These are phyloP conservation scores for Neurospora pannonica DNA, from an alignment of 495 filamentous ascomycete species.

Conservation along the genomic window DNA sequence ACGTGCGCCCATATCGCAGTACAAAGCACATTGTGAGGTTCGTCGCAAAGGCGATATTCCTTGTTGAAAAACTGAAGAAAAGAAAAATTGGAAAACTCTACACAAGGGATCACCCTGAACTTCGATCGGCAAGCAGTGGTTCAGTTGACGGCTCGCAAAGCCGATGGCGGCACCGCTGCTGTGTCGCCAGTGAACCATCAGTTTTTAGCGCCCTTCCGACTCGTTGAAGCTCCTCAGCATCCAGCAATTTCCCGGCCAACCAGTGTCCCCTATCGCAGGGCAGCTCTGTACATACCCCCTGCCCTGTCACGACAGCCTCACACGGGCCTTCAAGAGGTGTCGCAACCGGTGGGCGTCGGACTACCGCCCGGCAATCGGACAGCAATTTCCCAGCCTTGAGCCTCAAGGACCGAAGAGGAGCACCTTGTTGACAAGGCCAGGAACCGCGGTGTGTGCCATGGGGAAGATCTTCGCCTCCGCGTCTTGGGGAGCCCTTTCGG, in stretches of 20 bases:
- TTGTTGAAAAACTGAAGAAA: background rate
- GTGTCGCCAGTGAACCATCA: background rate
- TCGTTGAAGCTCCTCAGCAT: background rate
- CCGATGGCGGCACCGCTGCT: background rate
- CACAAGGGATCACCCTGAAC: background rate
- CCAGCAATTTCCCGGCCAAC: background rate
- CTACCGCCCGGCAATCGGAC: background rate
- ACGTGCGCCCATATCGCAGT: background rate
- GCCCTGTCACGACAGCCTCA: background rate
- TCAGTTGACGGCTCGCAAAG: background rate
- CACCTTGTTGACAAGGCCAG: background rate
- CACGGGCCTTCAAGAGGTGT: background rate
- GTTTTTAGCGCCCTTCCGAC: background rate
- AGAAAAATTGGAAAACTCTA: background rate
- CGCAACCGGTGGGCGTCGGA: background rate
- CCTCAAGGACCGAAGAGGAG: background rate
- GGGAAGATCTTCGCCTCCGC: background rate
- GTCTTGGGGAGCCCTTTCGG: background rate
- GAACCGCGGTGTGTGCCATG: background rate
- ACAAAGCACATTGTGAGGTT: background rate
- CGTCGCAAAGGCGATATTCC: background rate
- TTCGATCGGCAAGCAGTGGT: background rate
- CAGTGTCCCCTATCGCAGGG: background rate
- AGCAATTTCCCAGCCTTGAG: background rate
- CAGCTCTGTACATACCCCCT: background rate